These are phyloP conservation scores for Komagataella pastoris DNA, from an alignment of 805 yeast species.

Conservation along the genomic window DNA sequence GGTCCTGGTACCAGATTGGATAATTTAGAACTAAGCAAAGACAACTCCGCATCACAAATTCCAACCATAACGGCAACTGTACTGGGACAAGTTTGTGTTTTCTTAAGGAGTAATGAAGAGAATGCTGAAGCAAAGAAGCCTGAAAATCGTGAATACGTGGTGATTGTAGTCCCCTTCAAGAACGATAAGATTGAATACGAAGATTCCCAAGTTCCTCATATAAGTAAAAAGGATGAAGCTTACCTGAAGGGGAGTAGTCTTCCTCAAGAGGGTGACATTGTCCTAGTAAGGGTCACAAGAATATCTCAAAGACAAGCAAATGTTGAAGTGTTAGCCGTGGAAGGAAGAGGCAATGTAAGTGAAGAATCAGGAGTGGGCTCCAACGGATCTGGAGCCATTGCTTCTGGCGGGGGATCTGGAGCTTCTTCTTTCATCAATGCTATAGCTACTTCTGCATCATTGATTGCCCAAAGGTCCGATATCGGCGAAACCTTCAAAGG, in stretches of 20 bases:
- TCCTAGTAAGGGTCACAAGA: conserved; percentile 60
- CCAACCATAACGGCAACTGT: conserved; percentile 32
- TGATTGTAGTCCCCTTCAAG: conserved; percentile 9
- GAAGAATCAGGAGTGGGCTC: conserved; percentile 58
- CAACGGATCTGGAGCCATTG: conserved; percentile 23
- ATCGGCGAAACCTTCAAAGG: conserved; percentile 86
- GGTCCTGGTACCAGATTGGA: conserved; percentile 47
- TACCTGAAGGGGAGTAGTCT: conserved; percentile 27
- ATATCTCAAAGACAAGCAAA: conserved; percentile 57
- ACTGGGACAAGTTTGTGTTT: conserved; percentile 33
- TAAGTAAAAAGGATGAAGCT: conserved; percentile 3
- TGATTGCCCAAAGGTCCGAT: conserved; percentile 42
- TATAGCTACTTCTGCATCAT: conserved; percentile 23
- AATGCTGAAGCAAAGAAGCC: conserved; percentile 5
- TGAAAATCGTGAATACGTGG: conserved; percentile 4
- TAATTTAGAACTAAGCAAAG: conserved; percentile 22
- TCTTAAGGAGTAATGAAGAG: conserved; percentile 7
- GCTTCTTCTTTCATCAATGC: conserved; percentile 20
- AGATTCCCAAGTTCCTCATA: conserved; percentile 1
- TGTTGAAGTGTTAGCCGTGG: conserved; percentile 65
- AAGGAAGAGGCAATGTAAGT: conserved; percentile 41
- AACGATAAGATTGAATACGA: conserved; percentile 10
- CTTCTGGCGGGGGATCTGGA: conserved; percentile 43
- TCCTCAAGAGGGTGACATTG: conserved; percentile 79
- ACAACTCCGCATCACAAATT: conserved; percentile 19